Evolutionary conservation across 805 yeast species (phyloP), one percentile per base, ranked within the genome.

Genomic region (Metschnikowia matae): DNA sequence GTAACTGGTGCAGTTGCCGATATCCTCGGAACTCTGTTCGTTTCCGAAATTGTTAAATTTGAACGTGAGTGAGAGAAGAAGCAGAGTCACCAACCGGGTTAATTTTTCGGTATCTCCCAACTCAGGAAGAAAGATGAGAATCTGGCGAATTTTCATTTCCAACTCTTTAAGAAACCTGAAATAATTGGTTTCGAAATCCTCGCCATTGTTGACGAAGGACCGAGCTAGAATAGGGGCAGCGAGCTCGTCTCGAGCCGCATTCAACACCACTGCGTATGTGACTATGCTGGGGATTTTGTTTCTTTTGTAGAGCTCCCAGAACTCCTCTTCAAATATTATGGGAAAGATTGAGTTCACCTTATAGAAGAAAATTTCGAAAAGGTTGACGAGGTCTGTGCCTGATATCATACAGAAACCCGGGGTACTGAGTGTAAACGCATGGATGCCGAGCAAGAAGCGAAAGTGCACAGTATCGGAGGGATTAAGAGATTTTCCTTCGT

Each of bases 291-390:
- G 60, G 64, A 73, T 57, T 62, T 66, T 52, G 61, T 70, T 48
- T 54, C 62, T 48, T 53, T 62, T 58, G 62, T 53, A 73, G 50
- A 55, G 62, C 50, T 59, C 69, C 65, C 68, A 60, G 56, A 77
- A 73, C 40, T 68, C 68, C 20, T 60, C 61, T 57, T 70, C 73
- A 53, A 71, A 70, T 4, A 77, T 57, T 26, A 77, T 56, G 2
- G 81, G 80, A 44, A 75, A 62, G 2, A 74, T 52, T 15, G 66
- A 58, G 57, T 76, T 74, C 11, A 75, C 57, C 42, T 70, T 69
- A 50, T 63, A 65, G 54, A 74, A 72, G 56, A 71, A 77, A 1
- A 75, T 54, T 39, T 65, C 59, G 37, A 71, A 66, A 36, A 76
- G 60, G 6, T 57, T 40, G 7, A 46, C 35, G n/a, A 56, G 38